Conservation (phyloP, 192 early-diverging fungal species). For the Coemansia aciculifera region DNA sequence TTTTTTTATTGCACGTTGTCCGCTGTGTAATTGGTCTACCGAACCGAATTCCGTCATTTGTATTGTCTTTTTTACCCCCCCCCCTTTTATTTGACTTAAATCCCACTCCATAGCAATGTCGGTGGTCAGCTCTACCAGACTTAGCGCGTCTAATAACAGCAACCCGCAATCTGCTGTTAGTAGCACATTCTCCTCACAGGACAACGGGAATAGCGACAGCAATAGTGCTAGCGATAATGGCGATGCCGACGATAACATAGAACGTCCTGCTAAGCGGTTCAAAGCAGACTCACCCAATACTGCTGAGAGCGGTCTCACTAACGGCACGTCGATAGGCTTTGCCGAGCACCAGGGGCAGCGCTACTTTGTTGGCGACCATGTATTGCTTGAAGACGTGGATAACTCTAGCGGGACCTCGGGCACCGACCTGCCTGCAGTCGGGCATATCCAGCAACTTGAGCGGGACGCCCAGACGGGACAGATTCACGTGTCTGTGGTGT, state of each 20-base stretch:
- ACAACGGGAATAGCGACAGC: slow-evolving; percentile 14
- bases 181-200: not conserved
- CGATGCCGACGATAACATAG: slow-evolving; percentile 11
- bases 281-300: not conserved
- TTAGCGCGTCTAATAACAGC: not conserved
- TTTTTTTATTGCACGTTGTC: slow-evolving; percentile 10
- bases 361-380: slow-evolving; percentile 49
- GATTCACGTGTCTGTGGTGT: slow-evolving; percentile 12
- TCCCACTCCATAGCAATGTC: slow-evolving; percentile 13
- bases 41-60: not conserved
- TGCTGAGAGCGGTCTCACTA: not conserved
- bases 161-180: slow-evolving; percentile 3
- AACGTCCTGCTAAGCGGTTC: slow-evolving; percentile 15
- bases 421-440: slow-evolving; percentile 24
- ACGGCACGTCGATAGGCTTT: not conserved
- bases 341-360: slow-evolving; percentile 30
- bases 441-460: slow-evolving; percentile 39
- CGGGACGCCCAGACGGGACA: not conserved
- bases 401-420: slow-evolving; percentile 34
- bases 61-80: slow-evolving; percentile 10
- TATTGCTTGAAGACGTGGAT: slow-evolving; percentile 30
- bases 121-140: slow-evolving; percentile 12
- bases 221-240: not conserved
- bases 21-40: slow-evolving; percentile 6
- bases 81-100: slow-evolving; percentile 8